These are phyloP conservation scores for Zygosaccharomyces bailii DNA, from an alignment of 805 yeast genomes.

Conservation along the genomic window DNA sequence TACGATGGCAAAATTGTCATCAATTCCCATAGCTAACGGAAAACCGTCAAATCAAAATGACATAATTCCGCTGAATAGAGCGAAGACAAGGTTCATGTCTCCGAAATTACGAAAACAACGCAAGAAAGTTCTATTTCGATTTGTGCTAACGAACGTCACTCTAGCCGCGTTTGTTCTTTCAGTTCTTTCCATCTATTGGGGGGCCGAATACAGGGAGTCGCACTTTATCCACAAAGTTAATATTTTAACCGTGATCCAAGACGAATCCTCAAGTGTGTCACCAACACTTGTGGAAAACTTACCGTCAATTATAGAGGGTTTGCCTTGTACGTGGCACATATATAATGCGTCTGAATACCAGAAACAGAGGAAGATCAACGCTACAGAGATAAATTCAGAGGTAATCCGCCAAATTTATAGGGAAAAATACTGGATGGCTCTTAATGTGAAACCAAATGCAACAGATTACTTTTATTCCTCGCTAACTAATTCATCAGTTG, in stretches of 20 bases:
- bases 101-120: constrained; percentile 16
- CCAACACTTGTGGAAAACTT: constrained; percentile 15
- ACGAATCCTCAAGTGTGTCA: constrained; percentile 20
- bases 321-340: constrained; percentile 33
- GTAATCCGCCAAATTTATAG: constrained; percentile 46
- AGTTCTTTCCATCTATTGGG: constrained; percentile 38
- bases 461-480: constrained; percentile 34
- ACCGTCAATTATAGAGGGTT: constrained; percentile 18
- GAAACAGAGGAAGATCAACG: constrained; percentile 20
- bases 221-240: constrained; percentile 26
- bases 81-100: constrained; percentile 22
- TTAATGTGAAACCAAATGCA: constrained; percentile 51
- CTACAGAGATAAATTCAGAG: constrained; percentile 35
- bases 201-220: constrained; percentile 34
- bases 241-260: constrained; percentile 37
- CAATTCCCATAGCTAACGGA: background rate
- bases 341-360: constrained; percentile 28
- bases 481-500: constrained; percentile 20
- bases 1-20: background rate
- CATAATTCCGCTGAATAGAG: constrained; percentile 3
- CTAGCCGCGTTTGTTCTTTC: constrained; percentile 26
- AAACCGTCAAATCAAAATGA: background rate
- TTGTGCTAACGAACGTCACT: constrained; percentile 17
- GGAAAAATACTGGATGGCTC: constrained; percentile 61
- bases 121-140: constrained; percentile 12